Base-by-base conservation (phyloP, 768 basidiomycete genomes). In the Auriculariales sp. region DNA sequence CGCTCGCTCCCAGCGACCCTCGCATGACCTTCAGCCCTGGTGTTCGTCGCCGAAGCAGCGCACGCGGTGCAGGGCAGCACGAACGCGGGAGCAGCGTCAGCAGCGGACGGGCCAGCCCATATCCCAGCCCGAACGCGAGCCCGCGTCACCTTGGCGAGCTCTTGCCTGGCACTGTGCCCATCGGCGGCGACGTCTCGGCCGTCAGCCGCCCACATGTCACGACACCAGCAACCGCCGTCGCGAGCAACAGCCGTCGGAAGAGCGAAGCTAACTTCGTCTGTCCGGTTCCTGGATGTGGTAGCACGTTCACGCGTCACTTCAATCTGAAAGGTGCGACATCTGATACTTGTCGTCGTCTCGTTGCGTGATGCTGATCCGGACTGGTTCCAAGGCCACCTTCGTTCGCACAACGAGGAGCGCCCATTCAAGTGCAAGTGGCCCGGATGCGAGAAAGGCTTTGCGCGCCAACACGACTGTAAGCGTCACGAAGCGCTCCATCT, bases 351-450 rank as follows among this genome's bases (percentile, higher is more conserved):
- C 44, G 49, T 36, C 15, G 6, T 34, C 49, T 47, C 7, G 27
- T 28, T 24, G 12, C 19, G 28, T 24, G 32, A 29, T 30, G 1
- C 49, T 55, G 33, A 52, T 48, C 4, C 10, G 42, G 28, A 34
- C 28, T 17, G 22, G 32, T 51, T 33, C 5, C 51, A 55, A 85
- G 83, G 93, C n/a, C 93, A 97, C 60, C 72, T 95, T 57, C 84
- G 93, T 34, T 90, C 87, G 12, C 93, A 95, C 58, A 91, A 86
- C 53, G 92, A 93, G 63, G 90, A 94, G 65, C 83, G 90, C 54
- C 92, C 92, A 28, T 97, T 91, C 72, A 78, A 83, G 63, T 97
- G 92, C 68, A 82, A 86, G 58, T 94, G 90, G 81, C 88, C 89
- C 1, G 91, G 89, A 22, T 97, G 92, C 60, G 83, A 81, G 25